Evolutionary conservation across 1,284 basidiomycete species (phyloP).

Genomic region (Marasmius fiardii): DNA sequence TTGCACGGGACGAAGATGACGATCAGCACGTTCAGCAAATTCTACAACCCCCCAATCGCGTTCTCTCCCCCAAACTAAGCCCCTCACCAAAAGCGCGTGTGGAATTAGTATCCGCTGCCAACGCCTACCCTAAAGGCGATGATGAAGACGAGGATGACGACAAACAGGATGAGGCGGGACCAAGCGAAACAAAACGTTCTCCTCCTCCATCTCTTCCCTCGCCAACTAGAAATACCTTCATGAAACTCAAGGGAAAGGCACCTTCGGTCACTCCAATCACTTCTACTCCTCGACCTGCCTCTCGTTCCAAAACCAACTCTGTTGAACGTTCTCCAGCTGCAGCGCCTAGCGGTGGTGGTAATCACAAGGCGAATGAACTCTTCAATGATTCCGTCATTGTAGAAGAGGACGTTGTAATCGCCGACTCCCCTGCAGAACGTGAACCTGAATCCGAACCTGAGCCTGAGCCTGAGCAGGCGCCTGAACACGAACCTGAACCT

Average conservation of each 20-base stretch:
- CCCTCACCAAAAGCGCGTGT: neutral
- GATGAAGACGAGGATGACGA: neutral
- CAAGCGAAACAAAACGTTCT: neutral
- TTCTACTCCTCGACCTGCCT: neutral
- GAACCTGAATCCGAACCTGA: neutral
- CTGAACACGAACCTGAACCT: neutral
- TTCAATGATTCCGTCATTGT: conserved; percentile 1
- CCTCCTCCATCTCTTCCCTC: neutral
- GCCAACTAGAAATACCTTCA: neutral
- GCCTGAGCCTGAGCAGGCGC: neutral
- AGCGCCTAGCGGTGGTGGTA: neutral
- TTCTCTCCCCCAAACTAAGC: neutral
- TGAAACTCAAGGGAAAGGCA: neutral
- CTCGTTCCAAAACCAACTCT: neutral
- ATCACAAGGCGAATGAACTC: neutral
- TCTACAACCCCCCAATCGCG: neutral
- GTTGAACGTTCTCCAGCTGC: neutral
- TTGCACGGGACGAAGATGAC: neutral
- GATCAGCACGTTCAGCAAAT: neutral
- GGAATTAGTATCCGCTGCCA: neutral
- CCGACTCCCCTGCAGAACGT: neutral
- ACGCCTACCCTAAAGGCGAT: neutral
- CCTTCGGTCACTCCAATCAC: neutral
- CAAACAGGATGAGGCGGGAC: neutral
- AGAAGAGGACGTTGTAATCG: neutral